Evolutionary conservation across 169 alveolate genomes (phyloP).

Genomic region (Plasmodium berghei): DNA sequence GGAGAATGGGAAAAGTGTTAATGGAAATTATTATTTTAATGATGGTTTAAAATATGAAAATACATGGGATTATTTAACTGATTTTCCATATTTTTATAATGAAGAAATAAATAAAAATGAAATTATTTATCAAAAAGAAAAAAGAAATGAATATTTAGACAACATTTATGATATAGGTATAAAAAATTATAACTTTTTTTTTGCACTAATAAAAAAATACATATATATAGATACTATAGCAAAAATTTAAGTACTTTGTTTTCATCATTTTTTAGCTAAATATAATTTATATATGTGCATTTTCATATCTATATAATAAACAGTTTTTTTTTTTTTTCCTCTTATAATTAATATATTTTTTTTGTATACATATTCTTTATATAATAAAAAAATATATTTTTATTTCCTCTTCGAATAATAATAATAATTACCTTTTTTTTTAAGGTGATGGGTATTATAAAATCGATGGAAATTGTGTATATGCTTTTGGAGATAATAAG

Average conservation of each 20-base stretch:
- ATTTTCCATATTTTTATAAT: slow-evolving; percentile 52
- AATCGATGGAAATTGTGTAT: slow-evolving; percentile 31
- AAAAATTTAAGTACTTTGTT: neutral
- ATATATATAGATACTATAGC: neutral
- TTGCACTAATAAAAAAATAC: neutral
- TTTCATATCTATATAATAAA: neutral
- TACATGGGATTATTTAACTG: slow-evolving; percentile 42
- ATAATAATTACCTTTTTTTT: neutral
- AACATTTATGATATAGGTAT: slow-evolving; percentile 59
- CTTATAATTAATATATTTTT: neutral
- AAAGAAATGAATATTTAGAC: slow-evolving; percentile 34
- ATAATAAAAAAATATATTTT: neutral
- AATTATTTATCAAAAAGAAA: slow-evolving; percentile 35
- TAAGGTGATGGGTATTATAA: slow-evolving; percentile 69
- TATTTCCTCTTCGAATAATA: neutral
- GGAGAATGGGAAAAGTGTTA: slow-evolving; percentile 53
- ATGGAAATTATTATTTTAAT: slow-evolving; percentile 43
- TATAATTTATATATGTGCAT: slow-evolving; percentile 9
- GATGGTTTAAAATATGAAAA: slow-evolving; percentile 60
- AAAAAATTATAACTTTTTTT: neutral
- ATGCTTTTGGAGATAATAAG: slow-evolving; percentile 27
- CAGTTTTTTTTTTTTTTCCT: neutral
- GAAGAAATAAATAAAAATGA: slow-evolving; percentile 49
- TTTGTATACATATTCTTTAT: slow-evolving; percentile 1
- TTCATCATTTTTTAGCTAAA: neutral